A percentile compares a stretch with the other conserved stretches of the same genome.
Evolutionary conservation across 2,329 filamentous ascomycete species (phyloP).

Genomic region (Fusarium bactridioides): DNA sequence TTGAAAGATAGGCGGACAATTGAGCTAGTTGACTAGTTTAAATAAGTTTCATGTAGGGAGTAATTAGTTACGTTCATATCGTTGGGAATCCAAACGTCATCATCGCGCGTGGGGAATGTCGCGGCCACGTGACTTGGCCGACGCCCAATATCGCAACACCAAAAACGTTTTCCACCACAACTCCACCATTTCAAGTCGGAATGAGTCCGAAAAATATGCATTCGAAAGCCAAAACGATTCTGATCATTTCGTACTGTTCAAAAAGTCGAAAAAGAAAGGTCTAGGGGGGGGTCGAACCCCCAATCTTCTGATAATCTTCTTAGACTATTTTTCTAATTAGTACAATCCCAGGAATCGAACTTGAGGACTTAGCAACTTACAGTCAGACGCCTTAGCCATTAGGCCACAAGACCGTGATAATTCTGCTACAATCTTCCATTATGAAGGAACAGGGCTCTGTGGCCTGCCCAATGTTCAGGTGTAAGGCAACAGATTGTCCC

Average conservation of each 20-base stretch:
- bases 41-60: background rate
- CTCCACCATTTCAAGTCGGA: background rate
- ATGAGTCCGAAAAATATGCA: fast-evolving
- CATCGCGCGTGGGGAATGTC: background rate
- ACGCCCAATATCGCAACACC: fast-evolving
- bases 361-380: too few species aligned
- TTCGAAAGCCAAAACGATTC: fast-evolving
- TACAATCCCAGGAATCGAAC: too few species aligned
- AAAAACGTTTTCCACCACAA: fast-evolving
- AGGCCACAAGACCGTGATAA: too few species aligned
- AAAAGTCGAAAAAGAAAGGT: fast-evolving
- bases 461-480: too few species aligned
- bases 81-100: background rate
- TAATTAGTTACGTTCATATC: background rate
- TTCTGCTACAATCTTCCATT: too few species aligned
- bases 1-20: background rate
- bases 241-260: fast-evolving
- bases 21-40: background rate
- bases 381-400: background rate
- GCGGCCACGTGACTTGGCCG: background rate
- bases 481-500: too few species aligned
- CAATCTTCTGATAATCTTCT: background rate
- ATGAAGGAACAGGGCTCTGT: too few species aligned
- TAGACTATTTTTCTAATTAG: too few species aligned
- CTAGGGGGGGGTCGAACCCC: fast-evolving